Conservation (phyloP, 306 rosid genomes). For the Prunus armeniaca region DNA sequence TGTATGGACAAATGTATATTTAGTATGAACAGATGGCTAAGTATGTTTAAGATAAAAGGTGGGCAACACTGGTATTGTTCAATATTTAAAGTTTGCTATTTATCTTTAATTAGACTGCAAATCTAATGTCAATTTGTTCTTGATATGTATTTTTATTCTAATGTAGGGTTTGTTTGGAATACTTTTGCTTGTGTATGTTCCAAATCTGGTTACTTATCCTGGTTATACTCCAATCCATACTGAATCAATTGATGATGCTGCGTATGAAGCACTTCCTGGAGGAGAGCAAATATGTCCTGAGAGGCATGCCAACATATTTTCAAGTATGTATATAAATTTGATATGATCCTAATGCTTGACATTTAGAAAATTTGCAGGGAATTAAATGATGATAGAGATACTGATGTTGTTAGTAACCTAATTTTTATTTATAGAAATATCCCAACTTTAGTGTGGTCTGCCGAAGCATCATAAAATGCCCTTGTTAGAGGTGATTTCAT, state of each 20-base stretch:
- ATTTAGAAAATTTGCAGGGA: conserved; percentile 1
- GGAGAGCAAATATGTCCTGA: conserved; percentile 87
- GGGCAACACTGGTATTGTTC: not conserved
- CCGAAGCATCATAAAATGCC: not conserved
- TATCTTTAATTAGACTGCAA: conserved; percentile 4
- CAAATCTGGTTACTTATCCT: conserved; percentile 84
- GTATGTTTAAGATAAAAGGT: not conserved
- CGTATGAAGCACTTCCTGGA: conserved; percentile 82
- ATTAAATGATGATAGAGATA: conserved; percentile 9
- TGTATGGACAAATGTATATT: not conserved
- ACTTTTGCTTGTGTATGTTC: conserved; percentile 66
- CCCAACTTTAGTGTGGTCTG: not conserved
- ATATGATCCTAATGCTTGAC: conserved; percentile 14
- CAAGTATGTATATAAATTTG: conserved; percentile 55
- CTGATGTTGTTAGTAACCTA: not conserved
- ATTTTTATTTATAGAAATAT: not conserved
- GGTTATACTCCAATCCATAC: conserved; percentile 61
- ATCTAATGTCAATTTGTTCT: not conserved
- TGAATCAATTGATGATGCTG: conserved; percentile 58
- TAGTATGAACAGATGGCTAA: not conserved
- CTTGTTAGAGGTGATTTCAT: not conserved
- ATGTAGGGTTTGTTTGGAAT: conserved; percentile 81
- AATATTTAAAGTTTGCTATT: not conserved
- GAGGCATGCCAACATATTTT: conserved; percentile 53
- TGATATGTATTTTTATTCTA: conserved; percentile 12